These are phyloP conservation scores for Helianthus tuberosus DNA, from an alignment of 129 eudicot species.

Conservation along the genomic window DNA sequence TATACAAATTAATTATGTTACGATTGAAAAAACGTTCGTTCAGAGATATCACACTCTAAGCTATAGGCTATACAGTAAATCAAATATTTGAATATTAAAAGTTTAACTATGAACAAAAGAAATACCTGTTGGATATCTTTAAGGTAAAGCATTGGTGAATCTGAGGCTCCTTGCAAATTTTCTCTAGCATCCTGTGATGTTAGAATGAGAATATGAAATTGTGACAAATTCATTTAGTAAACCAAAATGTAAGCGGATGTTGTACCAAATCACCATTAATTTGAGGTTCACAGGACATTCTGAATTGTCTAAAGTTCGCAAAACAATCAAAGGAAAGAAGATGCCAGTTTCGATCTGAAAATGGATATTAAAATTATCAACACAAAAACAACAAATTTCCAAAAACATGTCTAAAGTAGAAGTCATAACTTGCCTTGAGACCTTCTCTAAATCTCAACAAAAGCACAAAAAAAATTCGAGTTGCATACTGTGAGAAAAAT, in stretches of 20 bases:
- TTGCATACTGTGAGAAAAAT: constrained; percentile 62
- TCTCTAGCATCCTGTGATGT: constrained; percentile 79
- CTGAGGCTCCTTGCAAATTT: constrained; percentile 85
- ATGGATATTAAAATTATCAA: constrained; percentile 19
- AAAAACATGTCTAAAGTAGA: not conserved
- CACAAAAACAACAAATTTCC: not conserved
- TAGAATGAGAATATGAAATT: constrained; percentile 14
- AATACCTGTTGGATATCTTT: too few relatives aligned
- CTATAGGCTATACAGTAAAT: too few relatives aligned
- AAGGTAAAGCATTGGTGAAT: too few relatives aligned
- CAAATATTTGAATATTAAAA: too few relatives aligned
- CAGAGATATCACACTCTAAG: too few relatives aligned
- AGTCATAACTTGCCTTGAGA: constrained; percentile 59
- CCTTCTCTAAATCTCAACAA: constrained; percentile 79
- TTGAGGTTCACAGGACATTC: constrained; percentile 67
- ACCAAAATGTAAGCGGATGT: constrained; percentile 14
- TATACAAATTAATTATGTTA: too few relatives aligned
- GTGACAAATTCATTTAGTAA: constrained; percentile 14
- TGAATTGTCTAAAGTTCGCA: constrained; percentile 67
- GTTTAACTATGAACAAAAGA: too few relatives aligned
- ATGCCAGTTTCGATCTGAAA: constrained; percentile 88
- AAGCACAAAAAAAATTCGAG: constrained; percentile 82
- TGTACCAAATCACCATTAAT: constrained; percentile 73
- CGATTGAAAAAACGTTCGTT: too few relatives aligned
- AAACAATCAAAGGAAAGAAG: constrained; percentile 80